Evolutionary conservation across 2,329 filamentous ascomycete genomes (phyloP), one percentile per base, ranked within the genome.

Genomic region (Aureobasidium uvarum): DNA sequence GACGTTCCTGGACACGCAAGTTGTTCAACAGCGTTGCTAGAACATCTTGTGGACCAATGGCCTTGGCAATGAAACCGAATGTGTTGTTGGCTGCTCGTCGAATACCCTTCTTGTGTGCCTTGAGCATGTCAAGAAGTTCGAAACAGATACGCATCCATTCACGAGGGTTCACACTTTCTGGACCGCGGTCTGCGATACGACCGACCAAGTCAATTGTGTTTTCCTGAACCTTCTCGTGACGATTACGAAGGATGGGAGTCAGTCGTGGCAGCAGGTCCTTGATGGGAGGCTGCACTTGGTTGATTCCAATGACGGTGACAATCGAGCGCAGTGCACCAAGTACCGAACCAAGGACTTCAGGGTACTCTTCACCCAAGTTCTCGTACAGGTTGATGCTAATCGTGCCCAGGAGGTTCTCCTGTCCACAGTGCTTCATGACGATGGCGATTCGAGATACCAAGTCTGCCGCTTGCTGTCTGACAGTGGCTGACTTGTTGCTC

Each of bases 131-230:
- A 36, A 99, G 86, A 63, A 99, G 83, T 81, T 99, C 95, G 78
- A 99, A 99, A 80, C 95, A 99, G 76, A 99, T 99, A 76, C 95
- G 89, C 96, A 99, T 99, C 95, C 95, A 99, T 79, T 99, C 95
- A 73, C 95, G 87, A 16, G 95, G 93, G 74, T 96, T 96, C 75
- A 99, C 95, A 69, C 90, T 94, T 78, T 99, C 95, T 1, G 95
- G 93, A 0, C 95, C 96, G 70, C 95, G 90, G 78, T 99, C 95
- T 18, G 96, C 95, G 71, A 99, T 98, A 83, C 95, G 94, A 65
- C 95, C 95, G 23, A 99, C 95, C 2, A 99, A 84, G 76, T 99
- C 95, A 72, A 99, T 98, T 0, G 95, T 98, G 78, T 99, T 99
- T 74, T 99, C 95, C 77, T 99, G 95, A 50, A 99, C 96, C 79